Evolutionary conservation across 345 rosid genomes (phyloP), one percentile per base, ranked within the genome.

Genomic region (Arabidopsis thaliana): DNA sequence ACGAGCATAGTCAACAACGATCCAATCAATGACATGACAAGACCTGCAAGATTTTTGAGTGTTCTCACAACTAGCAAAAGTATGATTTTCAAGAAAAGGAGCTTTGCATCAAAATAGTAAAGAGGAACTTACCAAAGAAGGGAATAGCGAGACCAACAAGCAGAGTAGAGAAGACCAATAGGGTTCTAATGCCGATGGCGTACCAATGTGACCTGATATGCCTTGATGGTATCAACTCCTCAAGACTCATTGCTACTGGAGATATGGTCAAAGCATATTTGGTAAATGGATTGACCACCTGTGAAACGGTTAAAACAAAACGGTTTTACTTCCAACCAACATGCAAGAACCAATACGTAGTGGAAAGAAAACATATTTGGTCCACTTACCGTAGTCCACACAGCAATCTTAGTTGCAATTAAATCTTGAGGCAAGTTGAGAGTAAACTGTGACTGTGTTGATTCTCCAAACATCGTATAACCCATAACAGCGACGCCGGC

Each of bases 271-370:
- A 83, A 59, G 98, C 98, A 86, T 85, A 94, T 87, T 94, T 94
- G 82, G 98, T 91, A 74, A 94, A 89, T 52, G 98, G 98, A 72
- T 91, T 94, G 9, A 94, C 94, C 6, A 94, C 96, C 97, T 93
- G 93, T 75, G 12, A 75, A 75, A 76, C 2, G 41, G 11, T 28
- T 22, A 5, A 8, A 49, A 50, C 7, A 30, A 59, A 62, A 30
- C 20, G 12, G 5, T 59, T 44, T 53, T 55, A 53, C 59, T 0
- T 70, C 25, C 4, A 51, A 42, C 40, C 12, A 69, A 62, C 4
- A 72, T 10, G 16, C 30, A 64, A 30, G 20, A 48, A 9, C 32
- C 2, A 28, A 28, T 3, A 28, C 32, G 60, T 16, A 30, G 1
- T 63, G 20, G 16, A 41, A 40, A 41, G 11, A 36, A 14, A 34